phyloP scores from a whole-genome alignment of 2,329 filamentous ascomycete genomes.

The Purpureocillium takamizusanense region DNA sequence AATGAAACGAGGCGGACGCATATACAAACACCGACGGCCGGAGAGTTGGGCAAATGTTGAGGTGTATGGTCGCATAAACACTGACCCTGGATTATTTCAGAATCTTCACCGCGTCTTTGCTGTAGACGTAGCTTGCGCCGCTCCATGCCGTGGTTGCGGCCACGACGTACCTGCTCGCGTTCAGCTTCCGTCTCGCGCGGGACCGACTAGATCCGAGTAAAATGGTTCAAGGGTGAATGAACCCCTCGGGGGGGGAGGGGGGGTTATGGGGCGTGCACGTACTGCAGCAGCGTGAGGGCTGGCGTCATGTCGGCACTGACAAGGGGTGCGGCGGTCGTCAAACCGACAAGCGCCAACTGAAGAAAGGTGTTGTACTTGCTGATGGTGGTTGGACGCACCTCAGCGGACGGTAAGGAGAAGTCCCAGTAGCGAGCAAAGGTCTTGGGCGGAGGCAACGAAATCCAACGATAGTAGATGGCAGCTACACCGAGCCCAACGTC shows the following conservation, averaged over 20 bases:
- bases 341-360: constrained; percentile 78
- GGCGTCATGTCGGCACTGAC: constrained; percentile 48
- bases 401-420: constrained; percentile 81
- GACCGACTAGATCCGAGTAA: not conserved
- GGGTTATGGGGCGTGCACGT: constrained; percentile 25
- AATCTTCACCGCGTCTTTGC: constrained; percentile 87
- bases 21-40: no score
- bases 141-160: constrained; percentile 89
- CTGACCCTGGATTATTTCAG: constrained; percentile 29
- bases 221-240: no score
- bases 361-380: constrained; percentile 92
- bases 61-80: no score
- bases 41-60: no score
- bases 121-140: constrained; percentile 83
- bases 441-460: constrained; percentile 86
- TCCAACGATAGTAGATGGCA: constrained; percentile 93
- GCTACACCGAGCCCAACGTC: constrained; percentile 76
- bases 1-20: no score
- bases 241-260: not conserved
- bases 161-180: constrained; percentile 60
- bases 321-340: constrained; percentile 73
- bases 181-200: not conserved
- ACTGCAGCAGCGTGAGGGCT: constrained; percentile 56
- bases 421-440: constrained; percentile 94
- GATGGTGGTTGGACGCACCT: constrained; percentile 74